A percentile compares a stretch with the other conserved stretches of the same genome.
phyloP scores from a whole-genome alignment of 2,329 filamentous ascomycete species.

The Claviceps sp. region DNA sequence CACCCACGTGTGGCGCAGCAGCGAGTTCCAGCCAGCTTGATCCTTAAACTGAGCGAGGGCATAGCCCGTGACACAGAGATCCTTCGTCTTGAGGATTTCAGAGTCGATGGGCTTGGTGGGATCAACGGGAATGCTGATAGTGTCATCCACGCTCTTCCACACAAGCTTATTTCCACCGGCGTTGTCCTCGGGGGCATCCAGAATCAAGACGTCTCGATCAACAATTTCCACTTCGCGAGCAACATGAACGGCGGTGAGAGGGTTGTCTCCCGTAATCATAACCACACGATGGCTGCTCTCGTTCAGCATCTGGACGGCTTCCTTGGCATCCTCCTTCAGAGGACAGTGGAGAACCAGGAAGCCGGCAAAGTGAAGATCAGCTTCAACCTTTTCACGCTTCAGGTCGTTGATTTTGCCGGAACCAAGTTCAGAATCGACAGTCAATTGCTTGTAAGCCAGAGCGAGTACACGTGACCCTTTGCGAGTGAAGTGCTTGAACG shows the following conservation, averaged over 20 bases:
- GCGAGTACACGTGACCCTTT: slow-evolving; percentile 91
- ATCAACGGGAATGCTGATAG: slow-evolving; percentile 72
- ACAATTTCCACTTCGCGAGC: slow-evolving; percentile 95
- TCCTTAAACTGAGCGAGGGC: slow-evolving; percentile 80
- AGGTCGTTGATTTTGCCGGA: slow-evolving; percentile 81
- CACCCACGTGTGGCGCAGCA: slow-evolving; percentile 88
- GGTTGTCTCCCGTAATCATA: slow-evolving; percentile 99
- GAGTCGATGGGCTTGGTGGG: slow-evolving; percentile 67
- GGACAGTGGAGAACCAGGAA: slow-evolving; percentile 94
- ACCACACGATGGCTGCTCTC: slow-evolving; percentile 97
- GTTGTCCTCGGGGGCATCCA: slow-evolving; percentile 89
- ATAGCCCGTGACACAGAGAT: slow-evolving; percentile 92
- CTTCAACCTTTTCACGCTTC: slow-evolving; percentile 85
- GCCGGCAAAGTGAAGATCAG: slow-evolving; percentile 74
- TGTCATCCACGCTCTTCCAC: slow-evolving; percentile 93
- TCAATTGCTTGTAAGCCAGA: slow-evolving; percentile 85
- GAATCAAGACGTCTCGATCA: slow-evolving; percentile 83
- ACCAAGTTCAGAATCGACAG: slow-evolving; percentile 67
- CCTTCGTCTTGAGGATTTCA: slow-evolving; percentile 70
- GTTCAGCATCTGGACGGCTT: slow-evolving; percentile 91
- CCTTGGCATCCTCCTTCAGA: slow-evolving; percentile 89
- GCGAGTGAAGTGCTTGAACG: slow-evolving; percentile 93
- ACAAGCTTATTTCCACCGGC: slow-evolving; percentile 67
- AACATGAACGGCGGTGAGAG: slow-evolving; percentile 89
- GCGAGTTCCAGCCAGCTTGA: slow-evolving; percentile 58